A percentile compares a stretch with the other conserved stretches of the same genome.
phyloP scores from a whole-genome alignment of 1,284 basidiomycete genomes.

The Pseudozyma flocculosa region DNA sequence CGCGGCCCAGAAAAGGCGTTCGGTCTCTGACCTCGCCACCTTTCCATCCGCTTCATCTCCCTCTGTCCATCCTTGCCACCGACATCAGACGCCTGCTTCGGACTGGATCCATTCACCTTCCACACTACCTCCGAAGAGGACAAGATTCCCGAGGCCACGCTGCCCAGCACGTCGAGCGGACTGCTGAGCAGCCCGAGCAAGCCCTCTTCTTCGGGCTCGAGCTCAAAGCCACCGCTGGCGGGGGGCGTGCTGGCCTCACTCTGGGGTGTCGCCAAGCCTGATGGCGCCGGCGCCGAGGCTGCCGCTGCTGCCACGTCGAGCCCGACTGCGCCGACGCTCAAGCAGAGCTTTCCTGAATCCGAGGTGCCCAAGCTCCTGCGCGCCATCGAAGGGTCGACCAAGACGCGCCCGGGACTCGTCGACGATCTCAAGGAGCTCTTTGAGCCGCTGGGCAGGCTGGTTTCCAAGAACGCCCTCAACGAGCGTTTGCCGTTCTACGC shows the following conservation, averaged over 20 bases:
- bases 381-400: slow-evolving; percentile 39
- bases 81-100: slow-evolving; percentile 29
- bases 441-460: slow-evolving; percentile 24
- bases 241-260: slow-evolving; percentile 27
- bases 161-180: background rate
- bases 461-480: slow-evolving; percentile 45
- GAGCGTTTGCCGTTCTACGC: slow-evolving; percentile 37
- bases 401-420: slow-evolving; percentile 39
- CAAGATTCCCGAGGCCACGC: background rate
- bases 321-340: background rate
- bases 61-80: background rate
- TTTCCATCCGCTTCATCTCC: too few relatives aligned
- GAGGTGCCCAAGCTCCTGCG: slow-evolving; percentile 33
- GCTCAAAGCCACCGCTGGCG: background rate
- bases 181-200: background rate
- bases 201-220: background rate
- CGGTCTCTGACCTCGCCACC: too few relatives aligned
- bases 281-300: too few relatives aligned
- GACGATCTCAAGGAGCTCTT: slow-evolving; percentile 47
- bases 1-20: too few relatives aligned
- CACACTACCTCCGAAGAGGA: slow-evolving; percentile 14
- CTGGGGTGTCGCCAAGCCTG: slow-evolving; percentile 9
- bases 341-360: slow-evolving; percentile 19
- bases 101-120: slow-evolving; percentile 53
- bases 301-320: background rate